Conservation (phyloP, 2,329 filamentous ascomycete genomes). For the Fusarium fujikuroi region DNA sequence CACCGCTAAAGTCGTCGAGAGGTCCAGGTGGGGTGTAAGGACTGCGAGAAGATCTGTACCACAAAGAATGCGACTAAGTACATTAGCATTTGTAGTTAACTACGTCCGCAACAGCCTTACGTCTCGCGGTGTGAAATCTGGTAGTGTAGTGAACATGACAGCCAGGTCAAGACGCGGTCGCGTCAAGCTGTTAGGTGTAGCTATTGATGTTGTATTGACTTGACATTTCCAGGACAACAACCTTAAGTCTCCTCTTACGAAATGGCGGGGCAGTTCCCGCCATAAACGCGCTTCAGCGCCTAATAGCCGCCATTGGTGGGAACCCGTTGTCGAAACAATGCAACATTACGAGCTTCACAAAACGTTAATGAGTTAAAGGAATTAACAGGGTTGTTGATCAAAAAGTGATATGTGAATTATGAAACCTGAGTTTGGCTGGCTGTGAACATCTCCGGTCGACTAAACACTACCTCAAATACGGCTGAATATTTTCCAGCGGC, state of each 20-base stretch:
- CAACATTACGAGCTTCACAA: constrained; percentile 15
- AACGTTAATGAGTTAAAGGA: background rate
- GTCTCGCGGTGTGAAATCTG: constrained; percentile 75
- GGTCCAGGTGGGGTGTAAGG: constrained; percentile 53
- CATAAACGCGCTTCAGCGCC: constrained; percentile 37
- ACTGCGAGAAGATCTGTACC: constrained; percentile 74
- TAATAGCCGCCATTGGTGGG: constrained; percentile 38
- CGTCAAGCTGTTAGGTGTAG: constrained; percentile 25
- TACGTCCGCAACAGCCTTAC: constrained; percentile 56
- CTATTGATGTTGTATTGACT: constrained; percentile 29
- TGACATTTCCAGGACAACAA: constrained; percentile 24
- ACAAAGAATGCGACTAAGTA: constrained; percentile 75
- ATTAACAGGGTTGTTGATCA: background rate
- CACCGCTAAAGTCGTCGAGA: constrained; percentile 48
- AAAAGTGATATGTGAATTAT: constrained; percentile 1
- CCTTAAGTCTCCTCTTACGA: constrained; percentile 1
- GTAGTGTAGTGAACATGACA: constrained; percentile 70
- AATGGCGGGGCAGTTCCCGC: constrained; percentile 35
- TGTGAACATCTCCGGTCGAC: background rate
- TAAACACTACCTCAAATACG: background rate
- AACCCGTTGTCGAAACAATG: constrained; percentile 7
- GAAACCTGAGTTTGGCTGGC: constrained; percentile 1
- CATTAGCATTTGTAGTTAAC: constrained; percentile 13
- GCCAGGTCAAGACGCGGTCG: constrained; percentile 34
- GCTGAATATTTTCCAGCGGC: constrained; percentile 28